Conservation (phyloP, 2,329 filamentous ascomycete genomes). For the Alternaria metachromatica region DNA sequence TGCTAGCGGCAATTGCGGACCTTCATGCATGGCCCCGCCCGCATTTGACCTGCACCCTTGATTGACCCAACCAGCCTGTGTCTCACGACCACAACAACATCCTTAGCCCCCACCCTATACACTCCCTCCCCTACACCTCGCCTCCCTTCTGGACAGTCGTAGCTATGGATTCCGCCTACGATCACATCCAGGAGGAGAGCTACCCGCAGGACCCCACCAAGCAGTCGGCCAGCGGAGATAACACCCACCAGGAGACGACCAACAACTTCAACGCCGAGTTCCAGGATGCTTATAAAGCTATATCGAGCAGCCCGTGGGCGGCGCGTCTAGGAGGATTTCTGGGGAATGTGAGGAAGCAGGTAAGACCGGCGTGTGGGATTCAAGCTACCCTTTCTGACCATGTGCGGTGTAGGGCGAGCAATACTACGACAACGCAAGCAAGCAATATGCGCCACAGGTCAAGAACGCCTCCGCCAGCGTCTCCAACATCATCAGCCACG, state of each 20-base stretch:
- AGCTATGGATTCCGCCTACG: conserved; percentile 93
- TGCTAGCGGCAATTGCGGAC: conserved; percentile 23
- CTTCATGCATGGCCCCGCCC: conserved; percentile 14
- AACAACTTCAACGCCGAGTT: conserved; percentile 81
- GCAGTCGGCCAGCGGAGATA: conserved; percentile 56
- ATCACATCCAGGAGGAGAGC: conserved; percentile 90
- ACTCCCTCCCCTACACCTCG: background rate
- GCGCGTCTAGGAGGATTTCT: conserved; percentile 86
- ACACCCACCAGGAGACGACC: conserved; percentile 39
- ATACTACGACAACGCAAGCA: conserved; percentile 81
- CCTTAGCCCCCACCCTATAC: conserved; percentile 16
- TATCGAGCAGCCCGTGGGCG: conserved; percentile 92
- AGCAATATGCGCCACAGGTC: conserved; percentile 80
- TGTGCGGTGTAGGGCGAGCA: conserved; percentile 70
- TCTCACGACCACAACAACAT: conserved; percentile 10
- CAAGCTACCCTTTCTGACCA: conserved; percentile 6
- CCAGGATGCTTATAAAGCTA: conserved; percentile 93
- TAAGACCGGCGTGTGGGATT: conserved; percentile 47
- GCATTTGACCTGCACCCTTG: conserved; percentile 14
- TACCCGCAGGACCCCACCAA: conserved; percentile 58
- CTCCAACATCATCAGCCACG: conserved; percentile 74
- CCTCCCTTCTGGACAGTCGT: conserved; percentile 4
- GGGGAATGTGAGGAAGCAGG: conserved; percentile 92
- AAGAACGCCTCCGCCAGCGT: conserved; percentile 84
- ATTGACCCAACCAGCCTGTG: conserved; percentile 10